Evolutionary conservation across 495 filamentous ascomycete species (phyloP), one percentile per base, ranked within the genome.

Genomic region (Neurospora pannonica): DNA sequence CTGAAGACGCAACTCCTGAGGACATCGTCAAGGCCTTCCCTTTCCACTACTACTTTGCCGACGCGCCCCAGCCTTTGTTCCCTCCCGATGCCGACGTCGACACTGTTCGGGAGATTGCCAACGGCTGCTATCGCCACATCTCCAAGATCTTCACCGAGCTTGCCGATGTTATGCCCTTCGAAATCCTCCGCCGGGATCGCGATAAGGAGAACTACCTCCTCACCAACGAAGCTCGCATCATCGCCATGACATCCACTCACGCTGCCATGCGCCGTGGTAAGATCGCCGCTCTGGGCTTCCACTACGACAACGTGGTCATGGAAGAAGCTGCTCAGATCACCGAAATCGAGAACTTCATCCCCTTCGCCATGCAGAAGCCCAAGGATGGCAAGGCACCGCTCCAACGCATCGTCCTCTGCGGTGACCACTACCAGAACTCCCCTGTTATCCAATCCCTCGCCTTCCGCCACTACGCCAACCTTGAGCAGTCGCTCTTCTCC

Each of bases 271-370:
- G 95, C 74, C 87, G 94, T 70, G 90, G 93, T 75, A 96, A 98
- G 78, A 99, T 99, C 77, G 91, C 93, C 1, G 87, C 89, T 24
- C 87, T 98, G 62, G 97, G 96, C 7, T 98, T 99, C 86, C 92
- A 94, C 76, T 99, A 98, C 77, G 95, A 98, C 83, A 98, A 97
- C 76, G 92, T 99, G 17, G 86, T 99, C 71, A 97, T 99, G 95
- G 96, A 99, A 87, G 96, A 99, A 85, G 94, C 96, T 3, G 96
- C 96, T 28, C 96, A 99, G 77, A 97, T 98, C 79, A 98, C 97
- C 11, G 96, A 99, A 80, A 92, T 98, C 60, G 97, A 98, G 79
- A 97, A 93, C 78, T 98, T 99, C 83, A 94, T 98, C 71, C 96
- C 96, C 24, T 83, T 97, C 9, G 93, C 94, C 42, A 86, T 99